Conservation (phyloP, 176 grass and related monocot genomes). For the Stipa capillata region DNA sequence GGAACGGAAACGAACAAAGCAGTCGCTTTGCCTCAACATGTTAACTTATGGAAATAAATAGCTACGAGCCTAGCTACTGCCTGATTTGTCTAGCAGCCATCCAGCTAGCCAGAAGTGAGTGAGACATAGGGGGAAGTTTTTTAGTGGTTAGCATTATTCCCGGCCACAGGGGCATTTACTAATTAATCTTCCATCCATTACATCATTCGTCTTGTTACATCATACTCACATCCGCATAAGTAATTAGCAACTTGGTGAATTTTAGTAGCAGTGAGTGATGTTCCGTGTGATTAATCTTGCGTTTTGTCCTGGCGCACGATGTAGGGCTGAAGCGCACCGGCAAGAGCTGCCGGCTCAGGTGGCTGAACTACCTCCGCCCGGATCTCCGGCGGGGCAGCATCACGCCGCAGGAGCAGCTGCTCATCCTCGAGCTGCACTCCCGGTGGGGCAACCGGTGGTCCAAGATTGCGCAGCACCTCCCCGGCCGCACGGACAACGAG, state of each 20-base stretch:
- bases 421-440: slow-evolving; percentile 95
- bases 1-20: not conserved
- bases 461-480: slow-evolving; percentile 94
- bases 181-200: slow-evolving; percentile 4
- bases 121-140: slow-evolving; percentile 11
- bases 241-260: not conserved
- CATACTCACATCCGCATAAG: too few relatives aligned
- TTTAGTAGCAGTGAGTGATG: slow-evolving; percentile 11
- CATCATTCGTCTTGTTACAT: slow-evolving; percentile 29
- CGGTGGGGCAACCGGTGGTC: slow-evolving; percentile 99
- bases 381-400: slow-evolving; percentile 94
- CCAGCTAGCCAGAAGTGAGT: slow-evolving; percentile 7
- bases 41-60: slow-evolving; percentile 25
- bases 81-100: slow-evolving; percentile 13
- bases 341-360: slow-evolving; percentile 95
- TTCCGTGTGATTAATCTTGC: slow-evolving; percentile 18
- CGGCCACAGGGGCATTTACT: slow-evolving; percentile 15
- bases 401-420: slow-evolving; percentile 92
- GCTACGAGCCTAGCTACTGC: not conserved
- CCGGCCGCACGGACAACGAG: slow-evolving; percentile 94
- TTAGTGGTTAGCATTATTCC: slow-evolving; percentile 40
- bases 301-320: not conserved
- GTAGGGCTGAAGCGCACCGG: slow-evolving; percentile 87
- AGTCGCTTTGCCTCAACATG: slow-evolving; percentile 32
- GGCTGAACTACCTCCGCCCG: slow-evolving; percentile 97